phyloP scores from a whole-genome alignment of 1,284 basidiomycete species.

The Retiboletus flavoniger region DNA sequence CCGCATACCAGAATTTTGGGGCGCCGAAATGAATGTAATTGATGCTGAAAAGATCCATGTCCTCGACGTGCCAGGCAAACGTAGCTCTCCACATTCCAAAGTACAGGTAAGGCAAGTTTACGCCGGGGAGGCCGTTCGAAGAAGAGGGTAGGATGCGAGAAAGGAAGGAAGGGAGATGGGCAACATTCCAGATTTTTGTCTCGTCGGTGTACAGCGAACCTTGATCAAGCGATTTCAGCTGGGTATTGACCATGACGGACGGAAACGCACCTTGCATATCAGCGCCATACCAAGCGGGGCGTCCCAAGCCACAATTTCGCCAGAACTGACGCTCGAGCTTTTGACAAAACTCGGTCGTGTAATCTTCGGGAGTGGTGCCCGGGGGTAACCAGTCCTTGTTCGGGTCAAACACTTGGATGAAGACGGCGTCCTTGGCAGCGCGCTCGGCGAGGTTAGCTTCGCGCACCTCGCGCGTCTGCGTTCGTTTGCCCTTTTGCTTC shows the following conservation, averaged over 20 bases:
- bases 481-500: conserved; percentile 45
- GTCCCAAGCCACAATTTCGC: conserved; percentile 86
- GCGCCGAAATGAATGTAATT: conserved; percentile 99
- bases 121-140: conserved; percentile 81
- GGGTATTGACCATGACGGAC: neutral
- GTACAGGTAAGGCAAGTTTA: conserved; percentile 97
- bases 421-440: conserved; percentile 56
- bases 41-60: conserved; percentile 97
- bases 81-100: conserved; percentile 99
- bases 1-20: conserved; percentile 95
- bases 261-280: conserved; percentile 76
- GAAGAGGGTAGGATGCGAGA: conserved; percentile 73
- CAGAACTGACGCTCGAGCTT: conserved; percentile 91
- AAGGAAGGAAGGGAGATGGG: conserved; percentile 83
- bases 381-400: conserved; percentile 75
- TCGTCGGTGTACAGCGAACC: conserved; percentile 85
- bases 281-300: conserved; percentile 94
- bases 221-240: conserved; percentile 24
- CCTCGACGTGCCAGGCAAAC: conserved; percentile 98
- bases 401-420: conserved; percentile 71
- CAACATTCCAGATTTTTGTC: conserved; percentile 91
- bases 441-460: conserved; percentile 56
- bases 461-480: conserved; percentile 48
- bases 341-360: conserved; percentile 82
- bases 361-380: conserved; percentile 69